These are phyloP conservation scores for Metschnikowia gelsemii DNA, from an alignment of 805 yeast species.

Conservation along the genomic window DNA sequence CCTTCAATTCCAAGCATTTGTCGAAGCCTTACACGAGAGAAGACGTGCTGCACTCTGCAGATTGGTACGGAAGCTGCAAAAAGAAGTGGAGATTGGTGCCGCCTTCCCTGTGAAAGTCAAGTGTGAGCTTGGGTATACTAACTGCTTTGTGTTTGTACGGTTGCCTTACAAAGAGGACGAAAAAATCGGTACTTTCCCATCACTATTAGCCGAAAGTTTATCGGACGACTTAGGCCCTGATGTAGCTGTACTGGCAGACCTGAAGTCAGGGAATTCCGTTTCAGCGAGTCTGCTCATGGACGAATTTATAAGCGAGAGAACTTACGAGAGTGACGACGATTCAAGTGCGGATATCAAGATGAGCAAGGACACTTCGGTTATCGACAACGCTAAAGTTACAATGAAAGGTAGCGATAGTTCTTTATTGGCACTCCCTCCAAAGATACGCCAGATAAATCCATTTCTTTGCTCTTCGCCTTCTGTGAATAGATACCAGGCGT, in stretches of 20 bases:
- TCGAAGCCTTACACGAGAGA: slow-evolving; percentile 47
- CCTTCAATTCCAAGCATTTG: slow-evolving; percentile 39
- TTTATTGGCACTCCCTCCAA: slow-evolving; percentile 19
- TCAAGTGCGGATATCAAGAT: slow-evolving; percentile 2
- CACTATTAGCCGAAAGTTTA: slow-evolving; percentile 17
- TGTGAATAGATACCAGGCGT: slow-evolving; percentile 25
- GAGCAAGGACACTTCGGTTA: background rate
- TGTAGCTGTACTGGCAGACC: background rate
- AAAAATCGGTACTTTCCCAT: slow-evolving; percentile 53
- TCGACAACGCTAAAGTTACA: slow-evolving; percentile 20
- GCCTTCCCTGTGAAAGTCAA: slow-evolving; percentile 45
- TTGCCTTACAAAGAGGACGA: slow-evolving; percentile 79
- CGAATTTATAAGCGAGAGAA: slow-evolving; percentile 27
- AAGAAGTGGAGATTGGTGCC: slow-evolving; percentile 52
- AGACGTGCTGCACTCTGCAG: slow-evolving; percentile 60
- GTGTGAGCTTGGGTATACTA: slow-evolving; percentile 17
- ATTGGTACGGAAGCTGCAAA: slow-evolving; percentile 50
- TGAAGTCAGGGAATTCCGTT: slow-evolving; percentile 1
- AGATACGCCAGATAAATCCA: slow-evolving; percentile 13
- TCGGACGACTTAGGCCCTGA: slow-evolving; percentile 6
- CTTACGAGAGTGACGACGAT: slow-evolving; percentile 22
- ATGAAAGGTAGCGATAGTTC: slow-evolving; percentile 20
- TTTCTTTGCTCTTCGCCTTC: slow-evolving; percentile 34
- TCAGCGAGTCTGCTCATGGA: slow-evolving; percentile 31
- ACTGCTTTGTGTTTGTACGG: slow-evolving; percentile 50